phyloP scores from a whole-genome alignment of 2,329 filamentous ascomycete species.

The Akanthomyces lecanii region DNA sequence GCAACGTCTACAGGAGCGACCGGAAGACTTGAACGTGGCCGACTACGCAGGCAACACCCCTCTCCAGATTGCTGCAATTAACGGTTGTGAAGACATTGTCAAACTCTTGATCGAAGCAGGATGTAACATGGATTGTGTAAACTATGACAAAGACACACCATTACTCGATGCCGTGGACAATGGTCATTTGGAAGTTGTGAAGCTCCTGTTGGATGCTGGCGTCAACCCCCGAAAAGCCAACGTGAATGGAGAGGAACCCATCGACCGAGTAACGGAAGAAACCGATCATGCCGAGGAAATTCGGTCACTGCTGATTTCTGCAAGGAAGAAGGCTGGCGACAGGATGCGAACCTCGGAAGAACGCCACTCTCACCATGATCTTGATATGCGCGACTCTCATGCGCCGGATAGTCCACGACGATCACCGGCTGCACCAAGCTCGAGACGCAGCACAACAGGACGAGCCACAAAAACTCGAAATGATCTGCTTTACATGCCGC shows the following conservation, averaged over 20 bases:
- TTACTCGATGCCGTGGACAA: slow-evolving; percentile 96
- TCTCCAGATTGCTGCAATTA: slow-evolving; percentile 84
- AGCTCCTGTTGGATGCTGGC: slow-evolving; percentile 75
- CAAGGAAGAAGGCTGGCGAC: slow-evolving; percentile 52
- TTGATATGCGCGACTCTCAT: slow-evolving; percentile 45
- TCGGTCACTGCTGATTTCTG: slow-evolving; percentile 60
- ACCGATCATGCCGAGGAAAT: slow-evolving; percentile 78
- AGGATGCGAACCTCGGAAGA: slow-evolving; percentile 56
- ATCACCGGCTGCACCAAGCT: slow-evolving; percentile 47
- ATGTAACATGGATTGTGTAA: slow-evolving; percentile 75
- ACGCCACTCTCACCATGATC: slow-evolving; percentile 44
- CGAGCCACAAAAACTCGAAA: slow-evolving; percentile 62
- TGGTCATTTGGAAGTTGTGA: slow-evolving; percentile 83
- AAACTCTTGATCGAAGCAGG: slow-evolving; percentile 79
- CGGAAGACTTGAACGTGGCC: slow-evolving; percentile 80
- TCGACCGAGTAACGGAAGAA: slow-evolving; percentile 75
- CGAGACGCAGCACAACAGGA: slow-evolving; percentile 51
- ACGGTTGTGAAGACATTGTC: slow-evolving; percentile 83
- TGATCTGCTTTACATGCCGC: slow-evolving; percentile 58
- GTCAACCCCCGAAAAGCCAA: slow-evolving; percentile 91
- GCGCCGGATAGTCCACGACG: slow-evolving; percentile 55
- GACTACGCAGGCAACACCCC: slow-evolving; percentile 97
- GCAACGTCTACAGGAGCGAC: slow-evolving; percentile 68
- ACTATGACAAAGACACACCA: slow-evolving; percentile 85
- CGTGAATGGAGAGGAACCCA: slow-evolving; percentile 84